Conservation (phyloP, 139 green algal species). For the Edaphochlamys debaryana region DNA sequence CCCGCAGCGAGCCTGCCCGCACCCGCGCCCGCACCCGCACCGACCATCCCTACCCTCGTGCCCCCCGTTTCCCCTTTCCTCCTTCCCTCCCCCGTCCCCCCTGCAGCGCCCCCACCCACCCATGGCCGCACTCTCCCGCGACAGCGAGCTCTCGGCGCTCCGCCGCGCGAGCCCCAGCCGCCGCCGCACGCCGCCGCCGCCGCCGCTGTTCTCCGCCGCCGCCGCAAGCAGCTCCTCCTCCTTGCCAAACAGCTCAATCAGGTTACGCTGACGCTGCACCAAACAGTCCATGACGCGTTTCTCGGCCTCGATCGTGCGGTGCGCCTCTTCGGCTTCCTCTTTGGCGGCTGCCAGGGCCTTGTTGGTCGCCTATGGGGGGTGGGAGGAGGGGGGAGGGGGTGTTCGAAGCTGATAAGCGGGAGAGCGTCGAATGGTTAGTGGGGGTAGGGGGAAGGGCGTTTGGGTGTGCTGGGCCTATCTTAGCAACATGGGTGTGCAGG, state of each 20-base stretch:
- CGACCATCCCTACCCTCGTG: too few relatives aligned
- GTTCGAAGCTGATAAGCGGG: too few relatives aligned
- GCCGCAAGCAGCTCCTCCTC: slow-evolving; percentile 17
- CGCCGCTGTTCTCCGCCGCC: background rate
- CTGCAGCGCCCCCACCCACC: background rate
- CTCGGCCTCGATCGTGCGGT: slow-evolving; percentile 29
- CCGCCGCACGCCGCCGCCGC: background rate
- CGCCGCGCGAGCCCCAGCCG: background rate
- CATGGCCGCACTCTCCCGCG: slow-evolving; percentile 21
- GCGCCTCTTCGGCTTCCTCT: slow-evolving; percentile 28
- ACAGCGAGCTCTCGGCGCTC: background rate
- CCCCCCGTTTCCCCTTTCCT: too few relatives aligned
- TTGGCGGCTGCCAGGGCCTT: slow-evolving; percentile 12
- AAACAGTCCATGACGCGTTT: slow-evolving; percentile 50
- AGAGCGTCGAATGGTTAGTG: too few relatives aligned
- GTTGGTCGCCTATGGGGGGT: slow-evolving; percentile 9
- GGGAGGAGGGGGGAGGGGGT: too few relatives aligned
- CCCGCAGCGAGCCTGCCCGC: too few relatives aligned
- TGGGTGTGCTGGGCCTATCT: too few relatives aligned
- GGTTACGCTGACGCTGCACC: slow-evolving; percentile 50
- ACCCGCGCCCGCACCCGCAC: background rate
- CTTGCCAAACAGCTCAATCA: slow-evolving; percentile 42
- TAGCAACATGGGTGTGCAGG: too few relatives aligned
- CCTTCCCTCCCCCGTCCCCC: background rate
- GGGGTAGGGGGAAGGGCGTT: too few relatives aligned